Evolutionary conservation across 176 grass and related monocot species (phyloP).

Genomic region (Phoenix roebelenii): DNA sequence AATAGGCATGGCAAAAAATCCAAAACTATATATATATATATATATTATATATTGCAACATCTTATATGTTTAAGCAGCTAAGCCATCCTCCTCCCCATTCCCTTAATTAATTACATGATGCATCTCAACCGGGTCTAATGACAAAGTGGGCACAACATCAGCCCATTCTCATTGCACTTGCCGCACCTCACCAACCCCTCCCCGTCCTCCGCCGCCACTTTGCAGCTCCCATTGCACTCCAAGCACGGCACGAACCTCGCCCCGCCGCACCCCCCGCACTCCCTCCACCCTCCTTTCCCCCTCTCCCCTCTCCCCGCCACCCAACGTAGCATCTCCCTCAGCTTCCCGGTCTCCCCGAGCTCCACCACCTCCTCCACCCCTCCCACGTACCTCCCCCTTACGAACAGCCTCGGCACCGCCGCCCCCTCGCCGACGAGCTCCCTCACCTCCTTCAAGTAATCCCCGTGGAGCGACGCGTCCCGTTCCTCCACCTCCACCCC

Average conservation of each 20-base stretch:
- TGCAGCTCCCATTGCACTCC: slow-evolving; percentile 80
- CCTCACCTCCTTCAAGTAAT: slow-evolving; percentile 71
- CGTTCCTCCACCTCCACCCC: slow-evolving; percentile 47
- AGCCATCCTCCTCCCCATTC: no score
- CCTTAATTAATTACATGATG: no score
- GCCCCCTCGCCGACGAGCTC: slow-evolving; percentile 44
- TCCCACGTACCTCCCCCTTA: slow-evolving; percentile 71
- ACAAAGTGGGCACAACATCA: slow-evolving; percentile 83
- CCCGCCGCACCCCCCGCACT: slow-evolving; percentile 72
- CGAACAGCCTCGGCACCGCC: slow-evolving; percentile 57
- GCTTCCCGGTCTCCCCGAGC: slow-evolving; percentile 53
- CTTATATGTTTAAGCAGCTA: no score
- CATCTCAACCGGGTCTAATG: slow-evolving; percentile 19
- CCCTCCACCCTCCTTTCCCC: slow-evolving; percentile 42
- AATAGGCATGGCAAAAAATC: no score
- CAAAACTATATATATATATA: no score
- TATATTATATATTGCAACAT: no score
- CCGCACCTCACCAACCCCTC: slow-evolving; percentile 41
- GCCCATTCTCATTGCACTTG: slow-evolving; percentile 83
- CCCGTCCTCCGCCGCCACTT: slow-evolving; percentile 30
- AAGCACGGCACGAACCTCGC: slow-evolving; percentile 75
- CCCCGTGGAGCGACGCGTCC: slow-evolving; percentile 70
- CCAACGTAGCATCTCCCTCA: slow-evolving; percentile 74
- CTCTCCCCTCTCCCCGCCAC: slow-evolving; percentile 31
- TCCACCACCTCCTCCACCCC: slow-evolving; percentile 44